phyloP scores from a whole-genome alignment of 176 grass and related monocot species.

The Lolium rigidum region DNA sequence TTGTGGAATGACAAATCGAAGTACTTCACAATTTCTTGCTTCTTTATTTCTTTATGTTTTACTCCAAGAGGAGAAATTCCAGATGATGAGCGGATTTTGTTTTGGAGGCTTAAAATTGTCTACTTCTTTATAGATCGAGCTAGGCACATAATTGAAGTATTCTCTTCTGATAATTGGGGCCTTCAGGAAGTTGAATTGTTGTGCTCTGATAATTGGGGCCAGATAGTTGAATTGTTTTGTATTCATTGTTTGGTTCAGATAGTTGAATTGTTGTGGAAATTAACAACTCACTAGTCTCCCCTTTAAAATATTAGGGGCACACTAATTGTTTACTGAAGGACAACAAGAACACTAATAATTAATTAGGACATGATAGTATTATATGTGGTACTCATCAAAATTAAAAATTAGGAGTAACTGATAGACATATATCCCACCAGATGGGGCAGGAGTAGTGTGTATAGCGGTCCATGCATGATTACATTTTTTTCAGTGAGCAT shows the following conservation, averaged over 20 bases:
- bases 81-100: not conserved
- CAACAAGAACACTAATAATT: conserved; percentile 13
- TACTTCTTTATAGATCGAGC: not conserved
- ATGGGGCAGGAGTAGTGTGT: not conserved
- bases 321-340: conserved; percentile 16
- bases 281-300: conserved; percentile 35
- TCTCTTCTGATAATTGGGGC: not conserved
- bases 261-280: conserved; percentile 38
- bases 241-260: conserved; percentile 8
- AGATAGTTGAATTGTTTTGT: not conserved
- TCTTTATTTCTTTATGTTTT: conserved; percentile 24
- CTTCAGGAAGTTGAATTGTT: not conserved
- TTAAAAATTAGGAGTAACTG: not conserved
- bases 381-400: too few relatives aligned
- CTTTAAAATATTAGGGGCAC: conserved; percentile 25
- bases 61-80: conserved; percentile 35
- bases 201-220: not conserved
- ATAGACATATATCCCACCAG: not conserved
- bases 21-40: not conserved
- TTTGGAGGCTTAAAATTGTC: not conserved
- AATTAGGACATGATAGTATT: conserved; percentile 11
- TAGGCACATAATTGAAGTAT: not conserved
- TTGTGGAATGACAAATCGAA: conserved; percentile 19
- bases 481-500: conserved; percentile 23
- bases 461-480: not conserved